Percentiles rank a stretch among this genome's conserved stretches.
These are phyloP conservation scores for Ustilago cynodontis DNA, from an alignment of 1,284 basidiomycete species.

Conservation along the genomic window DNA sequence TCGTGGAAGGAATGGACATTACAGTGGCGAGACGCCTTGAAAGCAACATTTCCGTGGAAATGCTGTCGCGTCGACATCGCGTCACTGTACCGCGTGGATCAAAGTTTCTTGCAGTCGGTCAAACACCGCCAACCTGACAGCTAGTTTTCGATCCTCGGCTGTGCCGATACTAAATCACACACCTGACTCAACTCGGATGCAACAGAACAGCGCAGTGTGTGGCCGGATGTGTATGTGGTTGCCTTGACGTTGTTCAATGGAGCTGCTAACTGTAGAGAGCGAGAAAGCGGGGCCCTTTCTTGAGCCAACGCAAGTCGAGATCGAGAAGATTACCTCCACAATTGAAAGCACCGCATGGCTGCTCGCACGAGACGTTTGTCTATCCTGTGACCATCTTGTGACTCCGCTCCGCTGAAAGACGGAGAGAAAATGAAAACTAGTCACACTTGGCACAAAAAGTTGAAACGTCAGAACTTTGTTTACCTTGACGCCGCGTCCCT, in stretches of 20 bases:
- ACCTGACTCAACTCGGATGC: not conserved
- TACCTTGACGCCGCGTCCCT: conserved; percentile 1
- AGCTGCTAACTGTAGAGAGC: too few relatives aligned
- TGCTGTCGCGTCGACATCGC: conserved; percentile 6
- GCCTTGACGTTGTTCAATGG: too few relatives aligned
- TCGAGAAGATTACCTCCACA: not conserved
- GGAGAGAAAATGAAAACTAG: too few relatives aligned
- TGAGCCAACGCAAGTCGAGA: not conserved
- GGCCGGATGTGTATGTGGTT: too few relatives aligned
- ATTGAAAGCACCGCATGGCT: not conserved
- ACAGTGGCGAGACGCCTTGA: conserved; percentile 13
- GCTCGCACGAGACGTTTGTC: not conserved
- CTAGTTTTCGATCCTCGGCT: conserved; percentile 1
- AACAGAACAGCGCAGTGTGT: too few relatives aligned
- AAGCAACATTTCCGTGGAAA: not conserved
- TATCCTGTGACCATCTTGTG: too few relatives aligned
- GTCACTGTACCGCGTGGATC: conserved; percentile 3
- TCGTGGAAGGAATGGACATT: conserved; percentile 16
- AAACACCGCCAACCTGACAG: not conserved
- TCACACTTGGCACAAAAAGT: not conserved
- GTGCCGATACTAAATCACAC: not conserved
- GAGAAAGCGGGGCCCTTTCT: not conserved
- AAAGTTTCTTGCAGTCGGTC: not conserved
- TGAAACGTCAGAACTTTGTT: not conserved
- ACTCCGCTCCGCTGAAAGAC: too few relatives aligned